Percentiles rank a stretch among this genome's conserved stretches.
These are phyloP conservation scores for Comarum palustre DNA, from an alignment of 306 rosid genomes.

Conservation along the genomic window DNA sequence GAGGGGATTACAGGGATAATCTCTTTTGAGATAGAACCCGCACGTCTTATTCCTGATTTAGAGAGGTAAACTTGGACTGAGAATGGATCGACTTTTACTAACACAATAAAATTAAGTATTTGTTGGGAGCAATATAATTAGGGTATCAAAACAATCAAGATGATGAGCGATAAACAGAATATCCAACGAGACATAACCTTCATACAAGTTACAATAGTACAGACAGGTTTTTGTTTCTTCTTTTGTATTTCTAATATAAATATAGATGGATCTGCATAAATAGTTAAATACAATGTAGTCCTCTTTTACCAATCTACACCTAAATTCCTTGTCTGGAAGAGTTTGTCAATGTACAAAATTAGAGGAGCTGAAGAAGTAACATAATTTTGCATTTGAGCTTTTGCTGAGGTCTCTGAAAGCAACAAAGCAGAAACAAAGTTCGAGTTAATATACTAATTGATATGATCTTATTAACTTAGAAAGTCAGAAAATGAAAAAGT, in stretches of 20 bases:
- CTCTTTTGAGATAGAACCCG: too few relatives aligned
- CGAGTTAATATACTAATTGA: background rate
- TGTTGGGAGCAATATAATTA: background rate
- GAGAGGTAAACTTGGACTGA: too few relatives aligned
- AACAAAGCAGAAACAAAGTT: constrained; percentile 14
- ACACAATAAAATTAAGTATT: background rate
- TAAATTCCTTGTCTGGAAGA: constrained; percentile 67
- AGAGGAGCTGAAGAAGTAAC: constrained; percentile 56
- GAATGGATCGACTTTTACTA: background rate
- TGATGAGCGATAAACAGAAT: background rate
- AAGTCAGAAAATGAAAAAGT: background rate
- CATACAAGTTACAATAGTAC: background rate
- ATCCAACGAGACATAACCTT: background rate
- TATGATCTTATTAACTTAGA: too few relatives aligned
- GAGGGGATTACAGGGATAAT: too few relatives aligned
- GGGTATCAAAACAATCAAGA: background rate
- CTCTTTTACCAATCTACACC: constrained; percentile 74
- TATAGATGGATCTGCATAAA: background rate
- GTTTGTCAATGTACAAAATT: constrained; percentile 67
- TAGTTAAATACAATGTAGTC: background rate
- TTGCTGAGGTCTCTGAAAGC: constrained; percentile 66
- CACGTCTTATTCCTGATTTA: too few relatives aligned
- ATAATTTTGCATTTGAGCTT: constrained; percentile 66
- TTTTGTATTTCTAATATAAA: background rate
- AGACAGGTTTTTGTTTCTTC: background rate